These are phyloP conservation scores for Colletotrichum falcatum DNA, from an alignment of 2,329 filamentous ascomycete species.

Conservation along the genomic window DNA sequence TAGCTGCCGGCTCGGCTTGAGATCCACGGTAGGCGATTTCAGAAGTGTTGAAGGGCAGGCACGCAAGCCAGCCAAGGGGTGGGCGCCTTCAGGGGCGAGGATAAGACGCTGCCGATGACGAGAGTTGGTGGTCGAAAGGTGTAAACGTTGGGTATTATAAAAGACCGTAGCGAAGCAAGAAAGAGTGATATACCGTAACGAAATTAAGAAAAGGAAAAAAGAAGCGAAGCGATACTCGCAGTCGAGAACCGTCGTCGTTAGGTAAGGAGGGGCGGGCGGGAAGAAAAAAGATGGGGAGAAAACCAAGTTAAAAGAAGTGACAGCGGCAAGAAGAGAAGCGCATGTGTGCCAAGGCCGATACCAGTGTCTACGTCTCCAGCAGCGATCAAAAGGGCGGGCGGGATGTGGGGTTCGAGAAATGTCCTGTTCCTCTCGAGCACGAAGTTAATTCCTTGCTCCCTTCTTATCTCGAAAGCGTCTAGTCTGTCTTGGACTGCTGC, in stretches of 20 bases:
- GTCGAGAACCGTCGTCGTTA: constrained; percentile 21
- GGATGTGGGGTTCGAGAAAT: background rate
- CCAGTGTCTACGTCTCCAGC: constrained; percentile 17
- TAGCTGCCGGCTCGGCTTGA: constrained; percentile 36
- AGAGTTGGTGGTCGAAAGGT: constrained; percentile 9
- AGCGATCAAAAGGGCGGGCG: constrained; percentile 14
- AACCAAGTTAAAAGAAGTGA: constrained; percentile 1
- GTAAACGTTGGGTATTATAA: constrained; percentile 34
- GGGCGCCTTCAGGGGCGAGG: background rate
- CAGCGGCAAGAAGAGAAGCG: constrained; percentile 34
- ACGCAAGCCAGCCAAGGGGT: background rate
- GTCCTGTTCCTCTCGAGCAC: background rate
- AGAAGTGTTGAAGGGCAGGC: constrained; percentile 7
- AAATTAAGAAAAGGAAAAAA: constrained; percentile 6
- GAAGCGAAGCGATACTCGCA: constrained; percentile 15
- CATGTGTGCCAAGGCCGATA: constrained; percentile 17
- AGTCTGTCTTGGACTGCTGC: constrained; percentile 26
- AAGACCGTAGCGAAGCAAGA: constrained; percentile 25
- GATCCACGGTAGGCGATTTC: constrained; percentile 27
- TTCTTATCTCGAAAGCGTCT: constrained; percentile 27
- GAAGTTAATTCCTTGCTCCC: constrained; percentile 3
- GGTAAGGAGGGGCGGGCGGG: background rate
- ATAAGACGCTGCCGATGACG: background rate
- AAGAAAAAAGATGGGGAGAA: constrained; percentile 9
- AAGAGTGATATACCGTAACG: background rate